Evolutionary conservation across 1,139 yeast species (phyloP), one percentile per base, ranked within the genome.

Genomic region (Hyphopichia wangnamkhiaoensis): DNA sequence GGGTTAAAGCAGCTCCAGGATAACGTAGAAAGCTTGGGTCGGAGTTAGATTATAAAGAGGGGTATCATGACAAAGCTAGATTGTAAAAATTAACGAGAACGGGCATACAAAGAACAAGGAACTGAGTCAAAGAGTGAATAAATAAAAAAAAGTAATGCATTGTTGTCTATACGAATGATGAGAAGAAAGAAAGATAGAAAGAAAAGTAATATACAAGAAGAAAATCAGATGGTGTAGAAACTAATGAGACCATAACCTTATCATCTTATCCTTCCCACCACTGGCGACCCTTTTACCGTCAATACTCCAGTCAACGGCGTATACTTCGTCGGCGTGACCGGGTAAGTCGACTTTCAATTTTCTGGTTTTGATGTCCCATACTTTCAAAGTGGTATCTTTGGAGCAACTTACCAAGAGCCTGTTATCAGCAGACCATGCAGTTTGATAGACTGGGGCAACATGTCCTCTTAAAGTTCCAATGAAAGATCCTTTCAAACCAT

Each of bases 391-490:
- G 2, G 98, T 91, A 60, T 93, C 99, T 61, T 93, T 93, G 17
- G 97, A 90, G 57, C 96, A 87, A 56, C 96, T 85, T 6, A 91
- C 98, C 42, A 93, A 70, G 34, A 93, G 69, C 48, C 98, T 73
- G 59, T 93, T 87, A 59, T 93, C 99, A 2, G 96, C 84, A 3
- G 97, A 89, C 99, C 99, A 93, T 0, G 98, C 90, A n/a, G 96
- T 90, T 65, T 91, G 98, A 59, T 93, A 93, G 0, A 93, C 98
- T 3, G 98, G 90, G 0, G 98, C 97, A 43, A 93, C 99, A 59
- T 93, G 98, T 3, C 98, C 98, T 49, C 98, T 74, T 54, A 94
- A 80, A 0, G 98, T 90, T 5, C 95, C 82, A 31, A 93, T 65
- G 51, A 91, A 93, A 39, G 86, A 86, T 29, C 98, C 98, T 44